phyloP scores from a whole-genome alignment of 768 basidiomycete species.

The Tricholomella constricta region DNA sequence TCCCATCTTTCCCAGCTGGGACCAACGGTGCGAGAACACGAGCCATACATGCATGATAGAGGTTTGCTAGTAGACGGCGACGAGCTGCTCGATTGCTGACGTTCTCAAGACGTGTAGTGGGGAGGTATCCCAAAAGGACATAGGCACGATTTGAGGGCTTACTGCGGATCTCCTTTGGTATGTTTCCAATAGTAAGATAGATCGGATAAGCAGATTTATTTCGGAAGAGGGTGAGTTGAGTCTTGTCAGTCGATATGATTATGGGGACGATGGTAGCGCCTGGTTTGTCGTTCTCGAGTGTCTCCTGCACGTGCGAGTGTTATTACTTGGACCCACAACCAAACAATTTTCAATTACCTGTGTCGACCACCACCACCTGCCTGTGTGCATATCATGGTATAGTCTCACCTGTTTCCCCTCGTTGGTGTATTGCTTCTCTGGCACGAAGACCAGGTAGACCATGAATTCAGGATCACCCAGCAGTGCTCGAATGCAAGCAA shows the following conservation, averaged over 20 bases:
- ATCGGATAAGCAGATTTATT: slow-evolving; percentile 48
- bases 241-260: slow-evolving; percentile 50
- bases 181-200: slow-evolving; percentile 50
- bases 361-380: slow-evolving; percentile 53
- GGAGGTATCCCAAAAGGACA: slow-evolving; percentile 44
- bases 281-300: slow-evolving; percentile 20
- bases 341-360: slow-evolving; percentile 38
- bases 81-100: slow-evolving; percentile 28
- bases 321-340: background rate
- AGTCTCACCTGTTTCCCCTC: slow-evolving; percentile 22
- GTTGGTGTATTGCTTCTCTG: slow-evolving; percentile 40
- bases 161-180: slow-evolving; percentile 39
- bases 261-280: slow-evolving; percentile 40
- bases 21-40: slow-evolving; percentile 30
- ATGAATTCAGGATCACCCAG: slow-evolving; percentile 33
- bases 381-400: slow-evolving; percentile 48
- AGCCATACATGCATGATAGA: slow-evolving; percentile 39
- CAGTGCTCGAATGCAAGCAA: slow-evolving; percentile 33
- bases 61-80: slow-evolving; percentile 25
- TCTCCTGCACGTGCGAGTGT: no score
- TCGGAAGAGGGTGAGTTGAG: slow-evolving; percentile 39
- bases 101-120: slow-evolving; percentile 35
- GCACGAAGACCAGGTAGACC: slow-evolving; percentile 29
- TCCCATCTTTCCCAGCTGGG: slow-evolving; percentile 22
- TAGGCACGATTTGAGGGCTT: slow-evolving; percentile 36